Conservation (phyloP, 805 yeast species). For the Metschnikowia rubicola region DNA sequence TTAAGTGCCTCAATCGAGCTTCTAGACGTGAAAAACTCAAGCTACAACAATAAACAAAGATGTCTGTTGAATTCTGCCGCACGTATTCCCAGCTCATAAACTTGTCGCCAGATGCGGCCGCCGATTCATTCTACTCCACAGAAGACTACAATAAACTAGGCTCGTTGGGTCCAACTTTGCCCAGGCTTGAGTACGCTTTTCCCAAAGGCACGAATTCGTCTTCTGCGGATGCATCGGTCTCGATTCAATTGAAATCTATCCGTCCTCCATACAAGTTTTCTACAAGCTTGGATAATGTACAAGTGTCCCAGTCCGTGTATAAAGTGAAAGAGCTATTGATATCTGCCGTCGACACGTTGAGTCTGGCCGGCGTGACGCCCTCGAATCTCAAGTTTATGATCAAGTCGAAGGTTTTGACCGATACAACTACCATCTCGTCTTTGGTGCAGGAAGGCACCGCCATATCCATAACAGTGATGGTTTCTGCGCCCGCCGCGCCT, state of each 20-base stretch:
- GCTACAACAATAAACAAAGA: neutral
- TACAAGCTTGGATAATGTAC: conserved; percentile 22
- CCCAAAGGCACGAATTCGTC: conserved; percentile 17
- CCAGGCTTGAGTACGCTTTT: conserved; percentile 38
- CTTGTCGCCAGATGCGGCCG: conserved; percentile 37
- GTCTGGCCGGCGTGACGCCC: conserved; percentile 27
- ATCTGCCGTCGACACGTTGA: conserved; percentile 24
- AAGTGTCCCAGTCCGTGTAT: conserved; percentile 30
- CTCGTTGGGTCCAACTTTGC: conserved; percentile 47
- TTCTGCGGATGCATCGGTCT: conserved; percentile 13
- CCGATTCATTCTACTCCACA: conserved; percentile 31
- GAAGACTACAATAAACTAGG: conserved; percentile 26
- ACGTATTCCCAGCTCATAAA: conserved; percentile 48
- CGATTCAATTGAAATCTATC: conserved; percentile 55
- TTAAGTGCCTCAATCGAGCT: neutral
- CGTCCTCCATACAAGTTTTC: conserved; percentile 66
- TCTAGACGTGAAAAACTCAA: no score
- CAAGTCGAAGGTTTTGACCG: conserved; percentile 62
- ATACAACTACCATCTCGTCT: conserved; percentile 38
- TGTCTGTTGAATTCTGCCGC: conserved; percentile 34
- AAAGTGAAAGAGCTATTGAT: conserved; percentile 38
- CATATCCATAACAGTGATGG: conserved; percentile 16
- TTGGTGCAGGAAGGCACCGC: conserved; percentile 15
- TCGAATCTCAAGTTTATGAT: conserved; percentile 48
- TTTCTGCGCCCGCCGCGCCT: conserved; percentile 14